Conservation (phyloP, 2,329 filamentous ascomycete species). For the Colletotrichum sp. region DNA sequence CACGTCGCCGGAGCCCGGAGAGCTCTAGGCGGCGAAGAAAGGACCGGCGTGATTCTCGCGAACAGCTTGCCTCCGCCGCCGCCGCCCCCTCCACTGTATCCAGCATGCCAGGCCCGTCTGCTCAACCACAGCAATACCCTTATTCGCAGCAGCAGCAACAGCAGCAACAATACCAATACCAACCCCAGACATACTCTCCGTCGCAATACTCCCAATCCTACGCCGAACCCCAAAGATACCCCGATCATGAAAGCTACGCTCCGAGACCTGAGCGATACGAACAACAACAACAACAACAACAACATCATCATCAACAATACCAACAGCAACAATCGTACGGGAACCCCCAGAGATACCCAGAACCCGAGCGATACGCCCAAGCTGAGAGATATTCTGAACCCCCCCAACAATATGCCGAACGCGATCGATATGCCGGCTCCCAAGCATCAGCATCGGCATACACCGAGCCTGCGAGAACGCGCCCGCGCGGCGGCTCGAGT, state of each 20-base stretch:
- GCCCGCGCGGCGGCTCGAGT: constrained; percentile 37
- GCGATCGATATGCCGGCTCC: constrained; percentile 5
- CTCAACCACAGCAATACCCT: not conserved
- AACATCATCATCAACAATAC: not conserved
- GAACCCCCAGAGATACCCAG: constrained; percentile 5
- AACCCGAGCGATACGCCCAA: constrained; percentile 4
- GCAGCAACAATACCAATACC: not conserved
- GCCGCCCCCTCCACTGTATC: not conserved
- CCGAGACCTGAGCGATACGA: constrained; percentile 6
- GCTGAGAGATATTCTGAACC: not conserved
- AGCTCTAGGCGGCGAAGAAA: constrained; percentile 54
- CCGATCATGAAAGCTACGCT: not conserved
- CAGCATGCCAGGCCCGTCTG: constrained; percentile 7
- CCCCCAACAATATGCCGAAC: constrained; percentile 3
- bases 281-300: not conserved
- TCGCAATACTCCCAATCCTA: constrained; percentile 27
- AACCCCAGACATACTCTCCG: constrained; percentile 14
- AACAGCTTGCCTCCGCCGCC: constrained; percentile 4
- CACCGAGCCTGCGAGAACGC: constrained; percentile 15
- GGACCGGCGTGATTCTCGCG: constrained; percentile 20
- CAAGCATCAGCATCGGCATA: constrained; percentile 14
- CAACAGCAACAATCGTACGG: not conserved
- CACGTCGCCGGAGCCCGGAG: constrained; percentile 62
- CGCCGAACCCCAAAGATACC: constrained; percentile 22
- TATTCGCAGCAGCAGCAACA: not conserved